Evolutionary conservation across 306 rosid species (phyloP), one percentile per base, ranked within the genome.

Genomic region (Ziziphus jujuba): DNA sequence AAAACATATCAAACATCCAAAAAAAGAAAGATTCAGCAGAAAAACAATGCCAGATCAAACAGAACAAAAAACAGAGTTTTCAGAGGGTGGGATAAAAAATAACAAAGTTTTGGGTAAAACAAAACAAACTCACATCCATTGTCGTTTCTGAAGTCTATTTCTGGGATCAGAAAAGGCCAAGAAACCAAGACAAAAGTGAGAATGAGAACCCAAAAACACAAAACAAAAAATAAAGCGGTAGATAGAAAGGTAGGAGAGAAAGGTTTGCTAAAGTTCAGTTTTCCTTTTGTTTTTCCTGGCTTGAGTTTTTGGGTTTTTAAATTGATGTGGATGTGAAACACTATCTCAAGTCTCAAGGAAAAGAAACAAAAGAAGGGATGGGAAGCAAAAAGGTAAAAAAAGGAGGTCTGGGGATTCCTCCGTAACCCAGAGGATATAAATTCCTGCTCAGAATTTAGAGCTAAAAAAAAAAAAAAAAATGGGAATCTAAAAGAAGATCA

Each of bases 341-440:
- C 44, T 5, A 2, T 38, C 44, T 38, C 44, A 38, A 38, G 44
- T 40, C 45, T 40, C 45, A 17, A 3, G 59, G 16, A 20, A 24
- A 6, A 19, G 17, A 25, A 38, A 23, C 1, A 28, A 28, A 28
- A 28, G 33, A 28, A 28, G 33, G 33, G 33, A 28, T 28, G 43
- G 15, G 58, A 56, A 50, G 68, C 68, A 61, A 50, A 70, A 61
- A 62, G 82, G 74, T 61, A 0, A 72, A 55, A 72, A 55, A 66
- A 28, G 15, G 56, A 59, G 67, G 9, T 65, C 48, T 7, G 56
- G 55, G 34, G 51, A 40, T 64, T 51, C 67, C 78, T 63, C 20
- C 73, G 34, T 15, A 71, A 70, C 56, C 59, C 63, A 65, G 74
- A 19, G 74, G 71, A 58, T 64, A 72, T 80, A 67, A 84, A 72